These are phyloP conservation scores for Leccinum pellstonianum DNA, from an alignment of 768 basidiomycete genomes.

Conservation along the genomic window DNA sequence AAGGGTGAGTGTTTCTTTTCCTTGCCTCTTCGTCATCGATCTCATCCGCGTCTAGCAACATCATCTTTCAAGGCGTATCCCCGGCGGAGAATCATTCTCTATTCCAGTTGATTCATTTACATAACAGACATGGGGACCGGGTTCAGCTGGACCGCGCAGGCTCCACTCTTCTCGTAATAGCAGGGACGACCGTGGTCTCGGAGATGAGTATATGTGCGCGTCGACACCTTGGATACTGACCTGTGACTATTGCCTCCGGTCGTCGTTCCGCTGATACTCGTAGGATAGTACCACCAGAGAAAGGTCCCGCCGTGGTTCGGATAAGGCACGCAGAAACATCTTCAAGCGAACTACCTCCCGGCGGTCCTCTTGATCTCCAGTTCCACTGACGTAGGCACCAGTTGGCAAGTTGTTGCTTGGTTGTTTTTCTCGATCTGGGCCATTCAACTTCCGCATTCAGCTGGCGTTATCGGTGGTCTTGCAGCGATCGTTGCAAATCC, in stretches of 20 bases:
- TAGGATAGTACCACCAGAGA: too few species aligned
- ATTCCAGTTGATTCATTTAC: constrained; percentile 37
- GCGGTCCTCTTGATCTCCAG: constrained; percentile 11
- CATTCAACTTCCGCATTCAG: constrained; percentile 23
- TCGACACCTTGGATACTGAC: too few species aligned
- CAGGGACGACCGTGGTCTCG: too few species aligned
- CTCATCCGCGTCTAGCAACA: constrained; percentile 37
- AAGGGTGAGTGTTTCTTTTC: constrained; percentile 41
- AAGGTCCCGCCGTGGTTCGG: too few species aligned
- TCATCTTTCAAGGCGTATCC: constrained; percentile 71
- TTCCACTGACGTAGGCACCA: constrained; percentile 40
- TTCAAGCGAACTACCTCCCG: too few species aligned
- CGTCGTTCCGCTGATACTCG: too few species aligned
- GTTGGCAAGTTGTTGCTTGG: constrained; percentile 35
- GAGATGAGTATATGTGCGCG: too few species aligned
- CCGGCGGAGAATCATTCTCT: constrained; percentile 48
- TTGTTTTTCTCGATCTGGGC: too few species aligned
- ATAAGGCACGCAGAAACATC: too few species aligned
- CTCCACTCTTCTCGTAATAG: constrained; percentile 44
- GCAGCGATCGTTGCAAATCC: constrained; percentile 17
- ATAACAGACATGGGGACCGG: constrained; percentile 51
- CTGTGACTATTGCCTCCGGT: too few species aligned
- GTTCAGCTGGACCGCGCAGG: constrained; percentile 69
- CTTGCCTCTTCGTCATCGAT: background rate
- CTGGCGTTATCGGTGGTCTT: constrained; percentile 58